Base-by-base conservation (phyloP, 805 yeast species). In the Monosporozyma yasuniensis region DNA sequence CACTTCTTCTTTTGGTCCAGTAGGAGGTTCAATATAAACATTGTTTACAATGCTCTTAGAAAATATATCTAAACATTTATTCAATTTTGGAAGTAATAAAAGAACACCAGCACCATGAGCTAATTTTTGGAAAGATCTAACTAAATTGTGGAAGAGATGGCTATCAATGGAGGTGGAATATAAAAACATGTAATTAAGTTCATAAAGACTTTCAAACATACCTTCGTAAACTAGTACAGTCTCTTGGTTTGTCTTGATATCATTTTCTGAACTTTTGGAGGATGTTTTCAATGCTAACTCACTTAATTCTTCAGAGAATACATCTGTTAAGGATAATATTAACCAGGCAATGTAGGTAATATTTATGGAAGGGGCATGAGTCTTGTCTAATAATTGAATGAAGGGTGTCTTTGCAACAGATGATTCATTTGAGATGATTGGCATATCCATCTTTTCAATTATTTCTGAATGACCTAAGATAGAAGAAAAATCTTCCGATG, bases 61-160 rank as follows among this genome's bases (percentile, higher is more conserved):
- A 54, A 79, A 72, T n/a, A 73, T 55, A n/a, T 60, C 54, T 44
- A 81, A 54, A 27, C 78, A 75, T 9, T 78, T 76, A 58, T 87
- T 85, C 46, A 95, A 70, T 21, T 83, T 71, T 0, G 69, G 70
- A 1, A 64, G 60, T 11, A 84, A 61, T 0, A 80, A 81, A n/a
- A 89, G 65, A 14, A 87, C 68, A 0, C 97, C 97, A 0, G 90
- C 76, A 0, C 90, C 80, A 61, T 88, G 96, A 6, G 95, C 80
- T 46, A 87, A 72, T 54, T 83, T 82, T 63, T 91, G 97, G 7
- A 87, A 72, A 0, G 95, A 77, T 38, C 96, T 71, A 2, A 89
- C 79, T 3, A 83, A 60, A 9, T 72, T 67, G 50, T 84, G 84
- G 63, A 86, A 90, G 19, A 80, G 60, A 16, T 85, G 91, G 49